A percentile compares a stretch with the other conserved stretches of the same genome.
These are phyloP conservation scores for Rhizomucor miehei DNA, from an alignment of 371 early-diverging fungal species.

Conservation along the genomic window DNA sequence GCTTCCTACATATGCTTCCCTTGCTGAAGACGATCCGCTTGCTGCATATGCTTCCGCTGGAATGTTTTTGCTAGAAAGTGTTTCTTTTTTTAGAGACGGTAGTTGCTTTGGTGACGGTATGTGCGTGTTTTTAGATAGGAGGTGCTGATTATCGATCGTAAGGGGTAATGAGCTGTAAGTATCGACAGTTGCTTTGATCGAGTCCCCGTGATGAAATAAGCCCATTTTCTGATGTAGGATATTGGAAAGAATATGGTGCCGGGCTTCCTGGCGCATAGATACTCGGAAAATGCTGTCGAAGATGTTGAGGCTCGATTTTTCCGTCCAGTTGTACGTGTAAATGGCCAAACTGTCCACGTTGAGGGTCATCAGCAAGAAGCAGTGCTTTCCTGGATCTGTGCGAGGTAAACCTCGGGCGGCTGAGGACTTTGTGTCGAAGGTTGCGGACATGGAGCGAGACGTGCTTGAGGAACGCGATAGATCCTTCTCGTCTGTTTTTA, in stretches of 20 bases:
- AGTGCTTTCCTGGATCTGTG: constrained; percentile 42
- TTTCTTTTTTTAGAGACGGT: constrained; percentile 7
- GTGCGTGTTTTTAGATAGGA: constrained; percentile 21
- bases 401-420: constrained; percentile 2
- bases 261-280: constrained; percentile 49
- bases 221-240: constrained; percentile 75
- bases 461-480: constrained; percentile 30
- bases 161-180: constrained; percentile 12
- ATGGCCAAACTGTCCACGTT: constrained; percentile 55
- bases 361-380: constrained; percentile 62
- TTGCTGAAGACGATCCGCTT: background rate
- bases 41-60: constrained; percentile 1
- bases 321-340: constrained; percentile 75
- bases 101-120: constrained; percentile 21
- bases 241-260: constrained; percentile 52
- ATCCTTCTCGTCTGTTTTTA: constrained; percentile 10
- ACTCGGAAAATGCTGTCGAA: constrained; percentile 42
- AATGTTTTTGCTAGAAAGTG: background rate
- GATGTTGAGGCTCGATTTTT: constrained; percentile 51
- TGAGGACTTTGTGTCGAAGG: background rate
- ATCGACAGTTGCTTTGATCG: constrained; percentile 23
- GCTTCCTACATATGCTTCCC: background rate
- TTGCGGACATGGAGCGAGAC: constrained; percentile 19
- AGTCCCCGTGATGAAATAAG: constrained; percentile 56
- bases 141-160: background rate